These are phyloP conservation scores for Chalciporus chontae DNA, from an alignment of 768 basidiomycete species.

Conservation along the genomic window DNA sequence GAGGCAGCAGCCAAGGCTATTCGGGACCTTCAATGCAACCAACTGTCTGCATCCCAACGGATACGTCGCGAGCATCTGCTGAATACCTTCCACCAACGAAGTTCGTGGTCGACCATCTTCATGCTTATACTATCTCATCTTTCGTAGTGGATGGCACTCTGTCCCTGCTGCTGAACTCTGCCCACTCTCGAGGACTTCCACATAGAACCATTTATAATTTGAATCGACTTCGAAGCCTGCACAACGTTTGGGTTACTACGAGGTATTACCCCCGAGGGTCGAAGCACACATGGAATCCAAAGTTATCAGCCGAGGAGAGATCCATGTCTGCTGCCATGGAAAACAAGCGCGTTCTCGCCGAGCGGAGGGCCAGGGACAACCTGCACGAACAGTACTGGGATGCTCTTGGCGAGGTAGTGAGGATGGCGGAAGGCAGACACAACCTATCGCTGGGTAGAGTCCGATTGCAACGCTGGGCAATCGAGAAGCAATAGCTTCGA, in stretches of 20 bases:
- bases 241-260: slow-evolving; percentile 23
- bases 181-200: slow-evolving; percentile 57
- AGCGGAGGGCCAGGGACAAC: slow-evolving; percentile 21
- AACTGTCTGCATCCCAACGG: slow-evolving; percentile 27
- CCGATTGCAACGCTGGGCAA: slow-evolving; percentile 24
- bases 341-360: slow-evolving; percentile 14
- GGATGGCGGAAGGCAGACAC: slow-evolving; percentile 57
- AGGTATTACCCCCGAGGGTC: slow-evolving; percentile 19
- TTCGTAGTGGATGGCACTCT: slow-evolving; percentile 67
- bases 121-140: slow-evolving; percentile 10
- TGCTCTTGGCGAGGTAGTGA: slow-evolving; percentile 50
- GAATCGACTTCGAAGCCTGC: slow-evolving; percentile 30
- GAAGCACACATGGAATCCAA: slow-evolving; percentile 39
- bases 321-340: slow-evolving; percentile 10
- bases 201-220: slow-evolving; percentile 57
- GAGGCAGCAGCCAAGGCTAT: slow-evolving; percentile 45
- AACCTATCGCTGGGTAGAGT: slow-evolving; percentile 50
- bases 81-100: slow-evolving; percentile 50
- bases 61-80: slow-evolving; percentile 41
- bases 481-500: slow-evolving; percentile 6
- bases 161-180: slow-evolving; percentile 57
- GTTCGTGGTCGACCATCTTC: slow-evolving; percentile 32
- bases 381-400: slow-evolving; percentile 41
- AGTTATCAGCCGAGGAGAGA: slow-evolving; percentile 26
- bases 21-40: slow-evolving; percentile 35